Base-by-base conservation (phyloP, 1,284 basidiomycete species). In the Cutaneotrichosporon cutaneum region DNA sequence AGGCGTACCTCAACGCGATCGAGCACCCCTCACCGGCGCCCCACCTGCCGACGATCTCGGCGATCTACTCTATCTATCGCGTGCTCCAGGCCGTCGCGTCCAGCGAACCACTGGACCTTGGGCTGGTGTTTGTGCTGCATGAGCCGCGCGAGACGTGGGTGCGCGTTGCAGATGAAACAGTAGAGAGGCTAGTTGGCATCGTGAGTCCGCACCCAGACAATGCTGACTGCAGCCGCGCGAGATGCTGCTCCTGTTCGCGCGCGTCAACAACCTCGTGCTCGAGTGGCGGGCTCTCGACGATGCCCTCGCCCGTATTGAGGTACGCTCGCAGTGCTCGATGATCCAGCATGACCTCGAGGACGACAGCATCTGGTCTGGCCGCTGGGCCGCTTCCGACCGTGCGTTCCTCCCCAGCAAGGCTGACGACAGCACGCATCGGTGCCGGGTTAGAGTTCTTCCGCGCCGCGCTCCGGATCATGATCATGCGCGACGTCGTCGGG, bases 301-400 rank as follows among this genome's bases (percentile, higher is more conserved):
- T 16, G 35, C 21, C 21, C 35, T 54, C 11, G 9, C 35, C 4
- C 52, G 35, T 2, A 54, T 54, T 21, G 52, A 54, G 21, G 52
- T 54, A 6, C 33, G 52, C 13, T 54, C 52, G 10, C 52, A 54
- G 22, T 54, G 52, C 52, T 54, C 52, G 11, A 54, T 54, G 52
- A 54, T 54, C 18, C 52, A 54, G 35, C 52, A 54, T 9, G 52
- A 54, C 35, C 35, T 54, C 21, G 52, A 54, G 18, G 52, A 54
- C 24, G 52, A 54, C 22, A 39, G 33, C 11, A 54, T 54, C 35
- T 54, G 52, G 52, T 11, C 35, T 1, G 35, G 35, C 3, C 52
- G 52, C 22, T 54, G 52, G 52, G 22, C 52, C 2, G 22, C 52
- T 3, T 18, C 33, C 16, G 52, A 54, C 24, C 52, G 52, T 54